Evolutionary conservation across 805 yeast species (phyloP), one percentile per base, ranked within the genome.

Genomic region (Nakazawaea molendinolei): DNA sequence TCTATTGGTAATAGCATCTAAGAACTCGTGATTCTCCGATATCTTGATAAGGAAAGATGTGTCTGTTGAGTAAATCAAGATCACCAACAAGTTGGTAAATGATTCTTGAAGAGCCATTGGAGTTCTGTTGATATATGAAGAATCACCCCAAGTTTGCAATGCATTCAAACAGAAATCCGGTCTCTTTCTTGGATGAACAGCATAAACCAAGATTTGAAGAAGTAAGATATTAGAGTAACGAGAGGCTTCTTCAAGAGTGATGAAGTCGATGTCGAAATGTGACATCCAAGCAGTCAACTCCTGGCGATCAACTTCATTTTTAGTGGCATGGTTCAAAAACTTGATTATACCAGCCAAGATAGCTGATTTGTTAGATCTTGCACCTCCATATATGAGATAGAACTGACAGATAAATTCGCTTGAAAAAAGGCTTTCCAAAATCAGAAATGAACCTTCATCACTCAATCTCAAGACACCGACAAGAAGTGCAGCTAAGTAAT

Each of bases 1-100:
- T 24, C 79, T 60, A 34, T 63, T 56, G 0, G 82, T 69, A n/a
- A 82, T 62, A 0, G 74, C 66, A 17, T 60, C 50, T 12, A 79
- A 51, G 45, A 79, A 79, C 0, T 35, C 36, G 2, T 56, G 36
- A 7, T 65, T 56, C 9, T 48, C 51, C 4, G 74, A 51, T 2
- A 76, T 16, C 1, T 40, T 45, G 8, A 36, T 30, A 0, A 66
- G n/a, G n/a, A n/a, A n/a, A n/a, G n/a, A n/a, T n/a, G n/a, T n/a
- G n/a, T n/a, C n/a, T n/a, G n/a, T n/a, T n/a, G n/a, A n/a, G n/a
- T n/a, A 40, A 13, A 63, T 19, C 28, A 70, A 29, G 25, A 70
- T 43, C 5, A 76, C 47, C 2, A 79, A 49, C 4, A 71, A 52
- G 26, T 62, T 67, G 0, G 87, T 72, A 23, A 71, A 53, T 2